Evolutionary conservation across 805 yeast genomes (phyloP).

Genomic region (Kluyveromyces aestuarii): DNA sequence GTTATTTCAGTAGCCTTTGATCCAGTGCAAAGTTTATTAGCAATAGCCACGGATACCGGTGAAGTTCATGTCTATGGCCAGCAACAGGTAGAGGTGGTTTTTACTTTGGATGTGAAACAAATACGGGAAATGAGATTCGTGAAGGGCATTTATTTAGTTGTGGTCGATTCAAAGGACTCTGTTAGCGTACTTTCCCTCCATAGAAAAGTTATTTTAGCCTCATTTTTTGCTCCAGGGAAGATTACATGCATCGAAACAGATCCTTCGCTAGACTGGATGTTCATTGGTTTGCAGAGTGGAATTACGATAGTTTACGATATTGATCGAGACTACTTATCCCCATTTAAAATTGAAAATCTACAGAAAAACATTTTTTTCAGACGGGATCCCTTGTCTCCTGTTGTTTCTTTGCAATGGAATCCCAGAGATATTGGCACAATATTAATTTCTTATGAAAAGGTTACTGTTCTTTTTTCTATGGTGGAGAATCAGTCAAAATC

Average conservation of each 20-base stretch:
- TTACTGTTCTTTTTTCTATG: slow-evolving; percentile 63
- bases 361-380: slow-evolving; percentile 54
- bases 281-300: slow-evolving; percentile 76
- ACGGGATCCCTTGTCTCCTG: slow-evolving; percentile 51
- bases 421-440: slow-evolving; percentile 84
- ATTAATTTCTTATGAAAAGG: slow-evolving; percentile 60
- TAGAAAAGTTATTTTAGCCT: slow-evolving; percentile 49
- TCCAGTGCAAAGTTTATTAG: slow-evolving; percentile 80
- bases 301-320: slow-evolving; percentile 64
- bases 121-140: slow-evolving; percentile 56
- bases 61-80: slow-evolving; percentile 78
- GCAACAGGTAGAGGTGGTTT: slow-evolving; percentile 61
- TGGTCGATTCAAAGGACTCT: slow-evolving; percentile 50
- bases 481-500: slow-evolving; percentile 49
- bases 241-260: slow-evolving; percentile 69
- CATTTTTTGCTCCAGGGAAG: slow-evolving; percentile 53
- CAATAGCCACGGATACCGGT: slow-evolving; percentile 64
- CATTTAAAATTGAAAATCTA: slow-evolving; percentile 57
- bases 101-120: slow-evolving; percentile 43
- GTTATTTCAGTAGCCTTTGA: slow-evolving; percentile 68
- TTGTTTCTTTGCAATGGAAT: slow-evolving; percentile 61
- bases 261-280: slow-evolving; percentile 82
- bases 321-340: slow-evolving; percentile 63
- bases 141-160: slow-evolving; percentile 74
- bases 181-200: slow-evolving; percentile 64